These are phyloP conservation scores for Serendipita sp. DNA, from an alignment of 768 basidiomycete species.

Conservation along the genomic window DNA sequence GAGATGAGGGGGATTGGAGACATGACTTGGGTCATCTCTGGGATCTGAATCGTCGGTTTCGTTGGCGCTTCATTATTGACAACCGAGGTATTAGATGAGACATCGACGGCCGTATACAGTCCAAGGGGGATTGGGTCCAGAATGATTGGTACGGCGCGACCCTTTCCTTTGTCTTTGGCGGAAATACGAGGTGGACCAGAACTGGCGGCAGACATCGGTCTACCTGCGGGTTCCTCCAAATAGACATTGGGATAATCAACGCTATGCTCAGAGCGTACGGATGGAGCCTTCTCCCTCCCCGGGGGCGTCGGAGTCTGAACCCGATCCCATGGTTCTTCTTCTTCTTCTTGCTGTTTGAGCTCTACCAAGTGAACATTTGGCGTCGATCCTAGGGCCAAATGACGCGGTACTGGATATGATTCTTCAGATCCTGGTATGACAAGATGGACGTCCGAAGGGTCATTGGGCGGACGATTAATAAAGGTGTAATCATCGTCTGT, in stretches of 20 bases:
- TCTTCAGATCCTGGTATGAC: neutral
- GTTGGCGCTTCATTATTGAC: neutral
- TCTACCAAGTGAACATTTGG: neutral
- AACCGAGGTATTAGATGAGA: neutral
- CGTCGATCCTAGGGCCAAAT: neutral
- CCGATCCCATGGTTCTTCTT: neutral
- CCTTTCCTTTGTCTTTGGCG: neutral
- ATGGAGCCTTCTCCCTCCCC: neutral
- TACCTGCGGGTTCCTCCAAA: neutral
- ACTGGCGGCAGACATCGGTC: neutral
- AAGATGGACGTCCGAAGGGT: neutral
- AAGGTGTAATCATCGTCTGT: conserved; percentile 2
- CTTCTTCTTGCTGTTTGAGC: neutral
- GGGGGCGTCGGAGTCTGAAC: neutral
- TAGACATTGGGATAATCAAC: conserved; percentile 1
- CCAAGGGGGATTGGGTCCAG: neutral
- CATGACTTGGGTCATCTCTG: neutral
- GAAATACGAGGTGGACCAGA: conserved; percentile 1
- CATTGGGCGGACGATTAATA: neutral
- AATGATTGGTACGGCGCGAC: neutral
- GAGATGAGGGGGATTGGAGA: conserved; percentile 1
- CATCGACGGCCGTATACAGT: neutral
- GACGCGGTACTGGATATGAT: neutral
- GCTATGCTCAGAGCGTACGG: neutral
- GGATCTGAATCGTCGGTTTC: neutral